These are phyloP conservation scores for Hypoxylon fragiforme DNA, from an alignment of 495 filamentous ascomycete genomes.

Conservation along the genomic window DNA sequence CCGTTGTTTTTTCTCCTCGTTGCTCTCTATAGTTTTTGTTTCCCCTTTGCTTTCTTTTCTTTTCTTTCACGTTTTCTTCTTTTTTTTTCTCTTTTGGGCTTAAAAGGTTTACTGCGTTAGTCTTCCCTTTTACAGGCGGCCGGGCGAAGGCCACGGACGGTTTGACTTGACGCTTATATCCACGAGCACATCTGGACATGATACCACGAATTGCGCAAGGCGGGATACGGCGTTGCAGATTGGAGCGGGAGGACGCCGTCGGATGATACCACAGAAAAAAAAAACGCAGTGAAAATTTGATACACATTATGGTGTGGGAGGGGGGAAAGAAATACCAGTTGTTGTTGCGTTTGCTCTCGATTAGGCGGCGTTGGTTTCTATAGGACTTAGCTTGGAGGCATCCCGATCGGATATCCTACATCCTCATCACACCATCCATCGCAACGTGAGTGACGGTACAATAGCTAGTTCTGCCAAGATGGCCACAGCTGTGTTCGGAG, in stretches of 20 bases:
- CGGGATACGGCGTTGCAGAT: constrained; percentile 42
- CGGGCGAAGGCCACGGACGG: constrained; percentile 32
- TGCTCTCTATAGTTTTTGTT: constrained; percentile 34
- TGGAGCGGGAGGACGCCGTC: constrained; percentile 39
- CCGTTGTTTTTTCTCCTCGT: constrained; percentile 23
- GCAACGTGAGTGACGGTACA: neutral
- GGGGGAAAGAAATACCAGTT: constrained; percentile 32
- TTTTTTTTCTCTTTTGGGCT: constrained; percentile 5
- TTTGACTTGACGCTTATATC: constrained; percentile 40
- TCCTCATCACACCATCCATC: constrained; percentile 5
- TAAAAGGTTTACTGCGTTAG: constrained; percentile 1
- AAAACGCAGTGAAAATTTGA: constrained; percentile 29
- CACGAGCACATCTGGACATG: constrained; percentile 40
- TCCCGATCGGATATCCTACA: constrained; percentile 16
- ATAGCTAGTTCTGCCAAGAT: constrained; percentile 2
- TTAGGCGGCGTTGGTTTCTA: constrained; percentile 29
- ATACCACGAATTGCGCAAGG: constrained; percentile 40
- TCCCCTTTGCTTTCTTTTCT: constrained; percentile 14
- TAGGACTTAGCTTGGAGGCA: constrained; percentile 21
- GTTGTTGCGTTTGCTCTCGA: constrained; percentile 28
- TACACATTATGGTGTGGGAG: neutral
- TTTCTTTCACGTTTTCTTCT: constrained; percentile 8
- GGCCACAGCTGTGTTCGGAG: neutral
- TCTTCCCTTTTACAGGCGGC: constrained; percentile 10
- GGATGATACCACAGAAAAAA: constrained; percentile 44